Evolutionary conservation across 179 eudicot genomes (phyloP).

Genomic region (Beta macrorhiza): DNA sequence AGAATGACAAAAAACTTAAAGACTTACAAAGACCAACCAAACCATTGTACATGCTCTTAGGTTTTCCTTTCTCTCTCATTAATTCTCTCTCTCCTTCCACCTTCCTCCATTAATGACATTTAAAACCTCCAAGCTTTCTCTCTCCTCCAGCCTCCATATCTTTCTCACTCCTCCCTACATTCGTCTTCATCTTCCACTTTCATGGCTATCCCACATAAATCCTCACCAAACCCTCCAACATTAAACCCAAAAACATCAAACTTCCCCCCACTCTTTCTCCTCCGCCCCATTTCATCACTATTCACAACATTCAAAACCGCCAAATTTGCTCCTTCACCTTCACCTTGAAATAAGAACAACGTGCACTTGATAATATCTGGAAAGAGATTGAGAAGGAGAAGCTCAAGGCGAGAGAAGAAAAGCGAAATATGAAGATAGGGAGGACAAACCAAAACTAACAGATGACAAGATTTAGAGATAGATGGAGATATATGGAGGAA

Average conservation of each 20-base stretch:
- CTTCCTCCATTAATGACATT: too few relatives aligned
- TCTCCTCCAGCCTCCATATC: not conserved
- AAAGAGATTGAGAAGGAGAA: conserved; percentile 44
- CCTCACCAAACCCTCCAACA: conserved; percentile 22
- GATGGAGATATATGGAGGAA: too few relatives aligned
- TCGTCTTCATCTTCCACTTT: conserved; percentile 12
- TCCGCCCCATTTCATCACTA: conserved; percentile 19
- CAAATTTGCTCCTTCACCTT: conserved; percentile 13
- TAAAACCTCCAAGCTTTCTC: not conserved
- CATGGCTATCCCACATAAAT: conserved; percentile 30
- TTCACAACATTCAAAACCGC: conserved; percentile 8
- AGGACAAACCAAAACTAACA: too few relatives aligned
- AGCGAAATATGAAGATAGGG: conserved; percentile 25
- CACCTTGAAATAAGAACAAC: not conserved
- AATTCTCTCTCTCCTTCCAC: too few relatives aligned
- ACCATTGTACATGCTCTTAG: too few relatives aligned
- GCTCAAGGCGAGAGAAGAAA: conserved; percentile 52
- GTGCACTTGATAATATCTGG: conserved; percentile 28
- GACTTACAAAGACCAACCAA: too few relatives aligned
- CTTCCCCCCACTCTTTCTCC: conserved; percentile 2
- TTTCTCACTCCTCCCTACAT: not conserved
- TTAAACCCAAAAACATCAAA: conserved; percentile 20
- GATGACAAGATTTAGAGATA: too few relatives aligned
- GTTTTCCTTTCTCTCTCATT: too few relatives aligned
- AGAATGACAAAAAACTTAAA: too few relatives aligned